phyloP scores from a whole-genome alignment of 306 rosid species.

The Sophora flavescens region DNA sequence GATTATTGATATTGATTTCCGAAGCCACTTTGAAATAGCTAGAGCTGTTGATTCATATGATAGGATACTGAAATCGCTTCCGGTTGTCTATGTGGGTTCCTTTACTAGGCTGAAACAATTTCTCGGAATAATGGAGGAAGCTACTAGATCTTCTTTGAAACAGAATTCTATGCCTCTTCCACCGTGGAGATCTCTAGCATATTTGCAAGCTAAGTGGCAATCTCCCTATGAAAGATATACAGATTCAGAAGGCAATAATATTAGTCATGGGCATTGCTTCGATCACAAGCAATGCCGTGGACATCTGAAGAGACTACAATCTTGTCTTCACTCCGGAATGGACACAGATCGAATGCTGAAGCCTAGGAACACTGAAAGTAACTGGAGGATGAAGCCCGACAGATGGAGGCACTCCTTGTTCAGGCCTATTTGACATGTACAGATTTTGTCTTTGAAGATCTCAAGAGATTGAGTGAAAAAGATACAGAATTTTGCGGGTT shows the following conservation, averaged over 20 bases:
- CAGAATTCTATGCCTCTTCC: constrained; percentile 98
- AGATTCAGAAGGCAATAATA: constrained; percentile 51
- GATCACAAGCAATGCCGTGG: constrained; percentile 78
- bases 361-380: constrained; percentile 64
- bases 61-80: constrained; percentile 83
- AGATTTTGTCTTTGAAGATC: constrained; percentile 53
- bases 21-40: constrained; percentile 98
- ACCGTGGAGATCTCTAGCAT: constrained; percentile 93
- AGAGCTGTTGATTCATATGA: constrained; percentile 92
- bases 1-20: constrained; percentile 85
- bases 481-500: constrained; percentile 58
- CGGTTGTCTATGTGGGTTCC: constrained; percentile 83
- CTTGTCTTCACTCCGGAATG: constrained; percentile 75
- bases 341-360: constrained; percentile 72
- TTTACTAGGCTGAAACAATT: constrained; percentile 71
- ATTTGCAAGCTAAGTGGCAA: constrained; percentile 91
- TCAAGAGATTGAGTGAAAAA: constrained; percentile 35
- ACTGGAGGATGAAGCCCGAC: constrained; percentile 71
- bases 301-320: constrained; percentile 84
- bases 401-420: constrained; percentile 68
- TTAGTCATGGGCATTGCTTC: constrained; percentile 38
- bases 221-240: constrained; percentile 74
- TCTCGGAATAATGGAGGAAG: constrained; percentile 92
- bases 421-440: constrained; percentile 60
- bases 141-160: constrained; percentile 81